Conservation (phyloP, 257 asterid genomes). For the Solanum lycopersicoides region DNA sequence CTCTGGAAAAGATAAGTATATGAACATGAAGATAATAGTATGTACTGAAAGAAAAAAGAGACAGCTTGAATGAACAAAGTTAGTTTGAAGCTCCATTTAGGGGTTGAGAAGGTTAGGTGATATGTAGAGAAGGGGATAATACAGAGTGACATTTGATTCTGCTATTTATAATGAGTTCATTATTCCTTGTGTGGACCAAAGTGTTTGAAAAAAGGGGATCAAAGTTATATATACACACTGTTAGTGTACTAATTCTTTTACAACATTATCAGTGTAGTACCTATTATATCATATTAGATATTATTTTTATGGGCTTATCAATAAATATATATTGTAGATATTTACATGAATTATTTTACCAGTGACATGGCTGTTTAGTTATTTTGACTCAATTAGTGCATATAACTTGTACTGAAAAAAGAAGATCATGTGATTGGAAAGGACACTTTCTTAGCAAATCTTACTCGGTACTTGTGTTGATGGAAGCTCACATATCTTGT, state of each 20-base stretch:
- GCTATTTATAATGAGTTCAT: not conserved
- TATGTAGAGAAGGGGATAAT: not conserved
- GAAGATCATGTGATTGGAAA: not conserved
- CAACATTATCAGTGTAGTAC: not conserved
- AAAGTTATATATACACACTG: not conserved
- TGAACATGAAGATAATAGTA: not conserved
- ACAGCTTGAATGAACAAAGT: not conserved
- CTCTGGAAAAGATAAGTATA: conserved; percentile 9
- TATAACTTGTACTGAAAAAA: not conserved
- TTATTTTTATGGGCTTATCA: not conserved
- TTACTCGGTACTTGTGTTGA: not conserved
- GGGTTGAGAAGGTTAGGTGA: not conserved
- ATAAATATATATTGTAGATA: not conserved
- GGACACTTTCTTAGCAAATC: not conserved
- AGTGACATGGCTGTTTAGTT: not conserved
- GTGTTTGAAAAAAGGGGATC: not conserved
- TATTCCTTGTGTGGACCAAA: not conserved
- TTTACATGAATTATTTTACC: not conserved
- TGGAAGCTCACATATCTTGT: not conserved
- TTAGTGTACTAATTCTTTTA: not conserved
- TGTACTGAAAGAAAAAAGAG: conserved; percentile 3
- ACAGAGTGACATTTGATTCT: not conserved
- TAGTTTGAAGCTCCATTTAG: conserved; percentile 11
- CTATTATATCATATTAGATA: not conserved
- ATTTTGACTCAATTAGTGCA: not conserved